Conservation (phyloP, 331 rosid species). For the Cucumis variabilis region DNA sequence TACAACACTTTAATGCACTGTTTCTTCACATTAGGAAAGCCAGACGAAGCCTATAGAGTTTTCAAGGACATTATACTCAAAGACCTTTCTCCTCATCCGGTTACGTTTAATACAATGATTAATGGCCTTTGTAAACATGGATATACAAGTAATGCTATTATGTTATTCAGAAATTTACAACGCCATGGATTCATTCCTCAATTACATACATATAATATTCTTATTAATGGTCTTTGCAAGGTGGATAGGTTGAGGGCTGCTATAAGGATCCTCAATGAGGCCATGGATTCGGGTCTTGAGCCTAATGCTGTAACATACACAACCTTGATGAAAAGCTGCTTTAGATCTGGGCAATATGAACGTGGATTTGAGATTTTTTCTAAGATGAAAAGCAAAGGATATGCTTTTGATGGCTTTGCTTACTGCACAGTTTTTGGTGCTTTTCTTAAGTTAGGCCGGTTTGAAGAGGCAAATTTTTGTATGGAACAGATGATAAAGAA, state of each 20-base stretch:
- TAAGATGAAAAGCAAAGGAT: slow-evolving; percentile 69
- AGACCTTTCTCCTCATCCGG: slow-evolving; percentile 43
- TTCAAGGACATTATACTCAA: slow-evolving; percentile 52
- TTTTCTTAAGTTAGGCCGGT: slow-evolving; percentile 65
- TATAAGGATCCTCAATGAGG: slow-evolving; percentile 53
- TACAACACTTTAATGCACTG: slow-evolving; percentile 77
- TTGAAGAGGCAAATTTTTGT: slow-evolving; percentile 59
- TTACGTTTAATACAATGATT: slow-evolving; percentile 70
- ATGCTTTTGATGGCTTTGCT: slow-evolving; percentile 69
- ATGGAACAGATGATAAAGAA: slow-evolving; percentile 52
- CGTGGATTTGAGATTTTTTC: slow-evolving; percentile 67
- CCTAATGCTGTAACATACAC: slow-evolving; percentile 73
- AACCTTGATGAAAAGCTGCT: slow-evolving; percentile 70
- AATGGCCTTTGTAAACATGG: slow-evolving; percentile 75
- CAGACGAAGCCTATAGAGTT: slow-evolving; percentile 67
- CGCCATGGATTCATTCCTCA: slow-evolving; percentile 64
- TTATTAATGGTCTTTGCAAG: slow-evolving; percentile 80
- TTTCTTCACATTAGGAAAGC: slow-evolving; percentile 76
- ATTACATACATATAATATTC: slow-evolving; percentile 66
- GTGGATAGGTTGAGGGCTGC: slow-evolving; percentile 52
- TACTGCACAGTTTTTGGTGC: slow-evolving; percentile 78
- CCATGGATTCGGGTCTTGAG: slow-evolving; percentile 53
- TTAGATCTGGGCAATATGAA: slow-evolving; percentile 50
- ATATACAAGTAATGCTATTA: slow-evolving; percentile 58
- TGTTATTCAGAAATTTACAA: slow-evolving; percentile 63